phyloP scores from a whole-genome alignment of 2,329 filamentous ascomycete genomes.

The Daldinia eschscholtzii region DNA sequence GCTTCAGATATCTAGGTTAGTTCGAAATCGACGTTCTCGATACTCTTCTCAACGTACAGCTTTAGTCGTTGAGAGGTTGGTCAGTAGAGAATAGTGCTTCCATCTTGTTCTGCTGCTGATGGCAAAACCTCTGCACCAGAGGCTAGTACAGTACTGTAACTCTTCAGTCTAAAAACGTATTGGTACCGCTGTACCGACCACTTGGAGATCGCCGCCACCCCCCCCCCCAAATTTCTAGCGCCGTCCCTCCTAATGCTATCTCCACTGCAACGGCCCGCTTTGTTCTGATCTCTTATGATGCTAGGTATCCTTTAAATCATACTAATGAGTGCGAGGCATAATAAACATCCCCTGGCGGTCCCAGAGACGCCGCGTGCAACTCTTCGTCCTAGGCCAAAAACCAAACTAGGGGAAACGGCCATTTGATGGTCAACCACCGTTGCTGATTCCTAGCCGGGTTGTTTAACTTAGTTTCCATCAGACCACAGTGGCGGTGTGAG shows the following conservation, averaged over 20 bases:
- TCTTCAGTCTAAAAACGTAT: conserved; percentile 34
- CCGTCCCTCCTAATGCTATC: conserved; percentile 38
- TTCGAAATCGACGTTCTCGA: conserved; percentile 16
- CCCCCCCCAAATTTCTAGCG: conserved; percentile 43
- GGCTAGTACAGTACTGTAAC: conserved; percentile 32
- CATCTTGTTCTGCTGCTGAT: conserved; percentile 27
- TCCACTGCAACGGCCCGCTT: conserved; percentile 45
- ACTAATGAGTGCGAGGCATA: conserved; percentile 35
- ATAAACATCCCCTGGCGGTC: conserved; percentile 32
- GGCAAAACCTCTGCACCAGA: conserved; percentile 22
- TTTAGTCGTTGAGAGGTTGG: conserved; percentile 19
- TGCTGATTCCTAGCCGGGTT: conserved; percentile 39
- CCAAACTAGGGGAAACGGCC: conserved; percentile 25
- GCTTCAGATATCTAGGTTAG: conserved; percentile 15
- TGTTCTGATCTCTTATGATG: conserved; percentile 40
- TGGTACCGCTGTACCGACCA: conserved; percentile 42
- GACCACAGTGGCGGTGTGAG: conserved; percentile 45
- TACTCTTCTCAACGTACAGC: conserved; percentile 23
- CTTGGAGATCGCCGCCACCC: conserved; percentile 45
- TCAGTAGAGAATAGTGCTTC: conserved; percentile 22
- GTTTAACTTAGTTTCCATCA: conserved; percentile 42
- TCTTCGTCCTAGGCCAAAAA: conserved; percentile 29
- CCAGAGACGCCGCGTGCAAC: conserved; percentile 29
- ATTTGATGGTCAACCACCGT: conserved; percentile 32
- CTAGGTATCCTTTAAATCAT: conserved; percentile 35